Conservation (phyloP, 2,329 filamentous ascomycete species). For the Ophiosphaerella korrae region DNA sequence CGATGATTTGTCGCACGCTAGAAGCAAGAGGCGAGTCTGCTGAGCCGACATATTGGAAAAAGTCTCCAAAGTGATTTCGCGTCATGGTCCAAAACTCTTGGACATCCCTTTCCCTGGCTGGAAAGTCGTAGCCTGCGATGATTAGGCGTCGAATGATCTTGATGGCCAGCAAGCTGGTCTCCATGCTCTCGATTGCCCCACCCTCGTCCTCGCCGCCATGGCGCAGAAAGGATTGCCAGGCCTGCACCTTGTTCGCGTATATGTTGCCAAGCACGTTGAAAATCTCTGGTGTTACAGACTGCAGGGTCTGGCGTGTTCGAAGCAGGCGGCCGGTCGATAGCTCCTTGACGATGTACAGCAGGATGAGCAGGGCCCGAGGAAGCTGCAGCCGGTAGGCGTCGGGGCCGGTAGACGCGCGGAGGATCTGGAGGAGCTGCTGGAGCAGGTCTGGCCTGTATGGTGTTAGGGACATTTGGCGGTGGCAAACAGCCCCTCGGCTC, state of each 20-base stretch:
- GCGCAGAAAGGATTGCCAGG: conserved; percentile 69
- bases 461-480: conserved; percentile 13
- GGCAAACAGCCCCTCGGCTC: conserved; percentile 1
- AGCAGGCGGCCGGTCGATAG: conserved; percentile 78
- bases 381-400: conserved; percentile 69
- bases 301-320: conserved; percentile 75
- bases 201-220: conserved; percentile 64
- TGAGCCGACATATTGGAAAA: conserved; percentile 67
- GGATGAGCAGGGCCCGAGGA: conserved; percentile 72
- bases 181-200: conserved; percentile 67
- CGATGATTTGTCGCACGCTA: conserved; percentile 66
- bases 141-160: conserved; percentile 81
- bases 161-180: conserved; percentile 77
- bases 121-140: conserved; percentile 80
- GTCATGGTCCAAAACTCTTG: conserved; percentile 80
- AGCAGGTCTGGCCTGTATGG: conserved; percentile 45
- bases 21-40: conserved; percentile 58
- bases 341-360: conserved; percentile 90
- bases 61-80: conserved; percentile 74
- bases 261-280: conserved; percentile 79
- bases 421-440: conserved; percentile 54
- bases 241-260: conserved; percentile 73
- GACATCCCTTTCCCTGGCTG: conserved; percentile 77
- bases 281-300: conserved; percentile 80
- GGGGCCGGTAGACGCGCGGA: conserved; percentile 61